Conservation (phyloP, 768 basidiomycete genomes). For the Mycena rosella region DNA sequence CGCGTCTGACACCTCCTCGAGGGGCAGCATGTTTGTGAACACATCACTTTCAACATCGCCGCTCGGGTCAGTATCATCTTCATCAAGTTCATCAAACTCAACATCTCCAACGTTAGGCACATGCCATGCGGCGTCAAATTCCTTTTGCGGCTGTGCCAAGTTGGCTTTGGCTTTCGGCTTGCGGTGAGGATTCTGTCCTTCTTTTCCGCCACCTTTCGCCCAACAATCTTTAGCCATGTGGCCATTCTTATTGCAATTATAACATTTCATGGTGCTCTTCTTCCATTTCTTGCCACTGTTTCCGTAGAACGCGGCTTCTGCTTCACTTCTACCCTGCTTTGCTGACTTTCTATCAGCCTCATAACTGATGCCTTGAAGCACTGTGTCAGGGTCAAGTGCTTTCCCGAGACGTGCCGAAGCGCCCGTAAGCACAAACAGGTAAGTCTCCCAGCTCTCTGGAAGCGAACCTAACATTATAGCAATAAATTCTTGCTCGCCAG, state of each 20-base stretch:
- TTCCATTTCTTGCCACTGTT: constrained; percentile 7
- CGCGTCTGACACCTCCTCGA: constrained; percentile 8
- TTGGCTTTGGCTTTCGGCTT: constrained; percentile 27
- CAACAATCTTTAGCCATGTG: constrained; percentile 50
- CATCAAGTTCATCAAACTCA: constrained; percentile 20
- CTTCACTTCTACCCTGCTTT: neutral
- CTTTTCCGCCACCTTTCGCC: constrained; percentile 53
- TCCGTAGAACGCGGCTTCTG: constrained; percentile 21
- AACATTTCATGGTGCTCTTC: constrained; percentile 35
- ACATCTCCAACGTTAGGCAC: neutral
- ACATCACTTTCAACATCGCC: neutral
- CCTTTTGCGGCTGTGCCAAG: neutral
- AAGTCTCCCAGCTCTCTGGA: neutral
- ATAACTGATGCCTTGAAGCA: constrained; percentile 7
- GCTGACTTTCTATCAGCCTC: neutral
- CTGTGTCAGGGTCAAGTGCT: constrained; percentile 4
- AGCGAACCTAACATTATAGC: neutral
- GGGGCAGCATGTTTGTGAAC: neutral
- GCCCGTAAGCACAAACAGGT: constrained; percentile 15
- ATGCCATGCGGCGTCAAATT: constrained; percentile 19
- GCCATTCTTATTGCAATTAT: constrained; percentile 48
- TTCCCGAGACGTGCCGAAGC: constrained; percentile 10
- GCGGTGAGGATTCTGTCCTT: constrained; percentile 47
- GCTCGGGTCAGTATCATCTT: neutral
- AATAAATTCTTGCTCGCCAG: neutral